These are phyloP conservation scores for Sideroxylon spinosum DNA, from an alignment of 179 eudicot species.

Conservation along the genomic window DNA sequence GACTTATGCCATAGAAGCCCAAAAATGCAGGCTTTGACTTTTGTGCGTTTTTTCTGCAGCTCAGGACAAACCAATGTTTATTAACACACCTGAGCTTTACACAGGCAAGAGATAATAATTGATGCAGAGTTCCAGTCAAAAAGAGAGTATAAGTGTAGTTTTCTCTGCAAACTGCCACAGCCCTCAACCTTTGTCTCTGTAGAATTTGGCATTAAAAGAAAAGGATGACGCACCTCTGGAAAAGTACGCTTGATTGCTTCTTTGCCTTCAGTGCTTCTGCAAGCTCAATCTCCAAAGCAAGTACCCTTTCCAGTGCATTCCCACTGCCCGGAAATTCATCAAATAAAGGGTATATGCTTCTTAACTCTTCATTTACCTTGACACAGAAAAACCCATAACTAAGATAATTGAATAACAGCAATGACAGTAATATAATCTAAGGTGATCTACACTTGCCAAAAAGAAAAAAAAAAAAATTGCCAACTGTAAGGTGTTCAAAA, in stretches of 20 bases:
- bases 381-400: constrained; percentile 9
- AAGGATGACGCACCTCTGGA: constrained; percentile 61
- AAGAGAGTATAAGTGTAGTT: background rate
- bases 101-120: background rate
- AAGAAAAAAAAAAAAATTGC: background rate
- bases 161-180: background rate
- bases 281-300: constrained; percentile 94
- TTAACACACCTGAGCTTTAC: constrained; percentile 10
- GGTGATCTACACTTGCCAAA: background rate
- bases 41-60: background rate
- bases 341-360: constrained; percentile 55
- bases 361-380: constrained; percentile 72
- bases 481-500: background rate
- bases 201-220: background rate
- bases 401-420: background rate
- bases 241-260: constrained; percentile 55
- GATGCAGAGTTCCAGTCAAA: background rate
- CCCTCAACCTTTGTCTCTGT: background rate
- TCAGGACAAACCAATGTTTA: background rate
- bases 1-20: background rate
- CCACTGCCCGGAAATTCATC: constrained; percentile 59
- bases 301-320: constrained; percentile 85
- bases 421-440: background rate
- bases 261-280: constrained; percentile 81
- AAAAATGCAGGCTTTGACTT: background rate